Evolutionary conservation across 768 basidiomycete genomes (phyloP).

Genomic region (Lentinula guzmanii): DNA sequence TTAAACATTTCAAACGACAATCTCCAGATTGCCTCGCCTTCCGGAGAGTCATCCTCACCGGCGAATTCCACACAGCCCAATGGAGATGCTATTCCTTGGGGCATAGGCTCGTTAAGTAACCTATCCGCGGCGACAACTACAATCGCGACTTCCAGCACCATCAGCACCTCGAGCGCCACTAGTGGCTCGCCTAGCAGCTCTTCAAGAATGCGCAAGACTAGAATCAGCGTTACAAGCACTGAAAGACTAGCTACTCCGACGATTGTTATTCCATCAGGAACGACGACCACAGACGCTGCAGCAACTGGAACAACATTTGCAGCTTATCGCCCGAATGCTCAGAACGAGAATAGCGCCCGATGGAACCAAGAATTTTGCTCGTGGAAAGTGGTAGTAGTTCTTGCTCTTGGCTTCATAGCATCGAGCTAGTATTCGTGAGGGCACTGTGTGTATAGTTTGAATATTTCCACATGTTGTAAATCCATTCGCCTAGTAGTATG

Average conservation of each 20-base stretch:
- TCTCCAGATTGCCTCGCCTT: constrained; percentile 22
- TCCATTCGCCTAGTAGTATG: not conserved
- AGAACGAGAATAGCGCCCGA: not conserved
- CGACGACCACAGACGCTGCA: not conserved
- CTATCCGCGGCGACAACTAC: not conserved
- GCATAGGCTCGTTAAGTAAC: constrained; percentile 16
- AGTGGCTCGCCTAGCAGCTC: not conserved
- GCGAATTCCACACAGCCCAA: constrained; percentile 24
- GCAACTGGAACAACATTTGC: not conserved
- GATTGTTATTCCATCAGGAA: not conserved
- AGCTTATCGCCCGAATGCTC: not conserved
- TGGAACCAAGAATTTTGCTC: not conserved
- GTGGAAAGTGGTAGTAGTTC: not conserved
- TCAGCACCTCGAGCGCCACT: not conserved
- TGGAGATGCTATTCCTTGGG: constrained; percentile 32
- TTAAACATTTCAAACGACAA: not conserved
- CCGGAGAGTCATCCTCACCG: constrained; percentile 20
- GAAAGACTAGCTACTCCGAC: constrained; percentile 5
- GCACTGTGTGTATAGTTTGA: too few species aligned
- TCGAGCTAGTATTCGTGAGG: not conserved
- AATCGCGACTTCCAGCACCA: not conserved
- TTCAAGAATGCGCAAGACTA: constrained; percentile 1
- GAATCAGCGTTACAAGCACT: not conserved
- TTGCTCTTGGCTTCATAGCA: not conserved
- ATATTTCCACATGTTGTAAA: not conserved